phyloP scores from a whole-genome alignment of 202 grass and related monocot species.

The Digitaria exilis region DNA sequence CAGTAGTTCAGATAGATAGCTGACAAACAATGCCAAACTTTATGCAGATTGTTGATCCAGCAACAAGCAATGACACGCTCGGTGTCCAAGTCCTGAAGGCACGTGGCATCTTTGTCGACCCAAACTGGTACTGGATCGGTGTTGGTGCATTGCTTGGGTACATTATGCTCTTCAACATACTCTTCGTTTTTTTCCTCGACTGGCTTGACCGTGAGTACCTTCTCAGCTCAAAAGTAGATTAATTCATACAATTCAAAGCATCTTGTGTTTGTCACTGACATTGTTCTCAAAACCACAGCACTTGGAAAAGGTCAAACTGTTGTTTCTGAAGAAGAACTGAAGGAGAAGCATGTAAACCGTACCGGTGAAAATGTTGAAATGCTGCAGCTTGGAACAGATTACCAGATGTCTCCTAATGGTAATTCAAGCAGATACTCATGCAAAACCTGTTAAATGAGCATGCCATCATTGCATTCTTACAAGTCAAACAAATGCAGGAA shows the following conservation, averaged over 20 bases:
- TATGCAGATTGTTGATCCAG: slow-evolving; percentile 43
- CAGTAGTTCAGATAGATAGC: neutral
- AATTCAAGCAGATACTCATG: slow-evolving; percentile 19
- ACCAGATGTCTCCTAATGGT: slow-evolving; percentile 49
- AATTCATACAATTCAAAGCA: neutral
- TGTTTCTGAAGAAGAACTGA: slow-evolving; percentile 78
- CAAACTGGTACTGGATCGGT: slow-evolving; percentile 98
- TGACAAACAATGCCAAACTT: slow-evolving; percentile 28
- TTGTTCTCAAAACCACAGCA: slow-evolving; percentile 51
- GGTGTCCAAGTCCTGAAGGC: slow-evolving; percentile 62
- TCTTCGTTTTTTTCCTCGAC: slow-evolving; percentile 82
- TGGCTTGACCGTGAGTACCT: slow-evolving; percentile 83
- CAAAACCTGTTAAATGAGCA: neutral
- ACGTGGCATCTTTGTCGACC: slow-evolving; percentile 82
- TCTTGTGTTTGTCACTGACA: slow-evolving; percentile 30
- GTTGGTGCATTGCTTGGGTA: slow-evolving; percentile 79
- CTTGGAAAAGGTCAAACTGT: slow-evolving; percentile 77
- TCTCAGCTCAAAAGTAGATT: neutral
- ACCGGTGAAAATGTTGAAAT: slow-evolving; percentile 72
- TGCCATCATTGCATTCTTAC: slow-evolving; percentile 10
- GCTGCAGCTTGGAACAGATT: slow-evolving; percentile 32
- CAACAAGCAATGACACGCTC: slow-evolving; percentile 45
- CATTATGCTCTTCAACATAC: slow-evolving; percentile 87
- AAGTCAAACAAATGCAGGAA: slow-evolving; percentile 59
- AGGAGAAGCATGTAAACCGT: slow-evolving; percentile 80